Percentiles rank a stretch among this genome's conserved stretches.
phyloP scores from a whole-genome alignment of 495 filamentous ascomycete genomes.

The Neurospora pannonica region DNA sequence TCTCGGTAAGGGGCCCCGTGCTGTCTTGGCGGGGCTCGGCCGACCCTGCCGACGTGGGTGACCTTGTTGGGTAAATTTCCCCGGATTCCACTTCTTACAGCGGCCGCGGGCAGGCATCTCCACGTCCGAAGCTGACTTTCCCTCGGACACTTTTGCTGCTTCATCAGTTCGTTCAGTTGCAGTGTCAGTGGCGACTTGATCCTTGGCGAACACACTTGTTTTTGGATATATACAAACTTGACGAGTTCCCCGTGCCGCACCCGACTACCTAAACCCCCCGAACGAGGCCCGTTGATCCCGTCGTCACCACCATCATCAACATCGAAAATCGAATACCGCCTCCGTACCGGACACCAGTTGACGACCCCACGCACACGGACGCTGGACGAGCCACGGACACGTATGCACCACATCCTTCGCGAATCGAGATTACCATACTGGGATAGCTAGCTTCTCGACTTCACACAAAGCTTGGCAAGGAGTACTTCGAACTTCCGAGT shows the following conservation, averaged over 20 bases:
- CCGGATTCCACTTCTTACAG: background rate
- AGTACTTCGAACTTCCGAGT: background rate
- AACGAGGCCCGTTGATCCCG: background rate
- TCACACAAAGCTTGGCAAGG: background rate
- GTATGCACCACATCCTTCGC: background rate
- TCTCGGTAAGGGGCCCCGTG: background rate
- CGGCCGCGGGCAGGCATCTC: background rate
- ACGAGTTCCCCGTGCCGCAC: background rate
- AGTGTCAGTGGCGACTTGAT: background rate
- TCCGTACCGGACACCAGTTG: background rate
- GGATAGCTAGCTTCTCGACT: background rate
- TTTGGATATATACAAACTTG: background rate
- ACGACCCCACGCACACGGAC: background rate
- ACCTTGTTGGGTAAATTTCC: background rate
- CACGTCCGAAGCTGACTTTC: background rate
- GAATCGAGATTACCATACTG: background rate
- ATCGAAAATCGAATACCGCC: background rate
- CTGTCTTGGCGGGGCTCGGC: background rate
- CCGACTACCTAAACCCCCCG: background rate
- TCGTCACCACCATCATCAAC: background rate
- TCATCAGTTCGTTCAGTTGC: background rate
- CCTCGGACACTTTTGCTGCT: background rate
- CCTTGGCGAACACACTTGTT: background rate
- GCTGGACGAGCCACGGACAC: background rate
- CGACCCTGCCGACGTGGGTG: background rate